Percentiles rank a stretch among this genome's conserved stretches.
phyloP scores from a whole-genome alignment of 345 rosid genomes.

The Eucalyptus guilfoylei region DNA sequence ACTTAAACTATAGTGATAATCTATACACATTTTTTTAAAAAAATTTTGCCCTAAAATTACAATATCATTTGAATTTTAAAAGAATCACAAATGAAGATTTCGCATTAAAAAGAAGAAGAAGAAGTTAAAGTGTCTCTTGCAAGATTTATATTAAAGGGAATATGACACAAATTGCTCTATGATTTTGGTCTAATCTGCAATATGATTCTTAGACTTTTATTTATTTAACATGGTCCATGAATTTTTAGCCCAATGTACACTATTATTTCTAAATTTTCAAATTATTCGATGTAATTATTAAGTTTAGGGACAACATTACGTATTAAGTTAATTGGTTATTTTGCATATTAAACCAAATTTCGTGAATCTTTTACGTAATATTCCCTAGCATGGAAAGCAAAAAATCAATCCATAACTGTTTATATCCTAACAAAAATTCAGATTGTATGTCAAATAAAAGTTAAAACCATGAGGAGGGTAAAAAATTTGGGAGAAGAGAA shows the following conservation, averaged over 20 bases:
- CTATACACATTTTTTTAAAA: fast-evolving
- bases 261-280: fast-evolving
- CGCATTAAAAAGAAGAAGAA: fast-evolving
- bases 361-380: fast-evolving
- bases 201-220: fast-evolving
- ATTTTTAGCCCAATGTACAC: fast-evolving
- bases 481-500: not conserved
- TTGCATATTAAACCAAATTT: fast-evolving
- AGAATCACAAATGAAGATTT: not conserved
- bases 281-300: fast-evolving
- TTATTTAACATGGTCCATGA: fast-evolving
- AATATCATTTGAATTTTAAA: not conserved
- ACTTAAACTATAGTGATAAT: not conserved
- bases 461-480: not conserved
- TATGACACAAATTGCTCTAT: too few species aligned
- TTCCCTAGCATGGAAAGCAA: not conserved
- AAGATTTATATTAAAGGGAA: not conserved
- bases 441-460: not conserved
- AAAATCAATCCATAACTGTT: not conserved
- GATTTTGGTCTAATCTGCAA: fast-evolving
- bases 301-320: fast-evolving
- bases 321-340: fast-evolving
- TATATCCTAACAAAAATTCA: not conserved
- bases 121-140: not conserved
- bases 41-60: fast-evolving